Base-by-base conservation (phyloP, 2,329 filamentous ascomycete species). In the Aspergillus luchuensis region DNA sequence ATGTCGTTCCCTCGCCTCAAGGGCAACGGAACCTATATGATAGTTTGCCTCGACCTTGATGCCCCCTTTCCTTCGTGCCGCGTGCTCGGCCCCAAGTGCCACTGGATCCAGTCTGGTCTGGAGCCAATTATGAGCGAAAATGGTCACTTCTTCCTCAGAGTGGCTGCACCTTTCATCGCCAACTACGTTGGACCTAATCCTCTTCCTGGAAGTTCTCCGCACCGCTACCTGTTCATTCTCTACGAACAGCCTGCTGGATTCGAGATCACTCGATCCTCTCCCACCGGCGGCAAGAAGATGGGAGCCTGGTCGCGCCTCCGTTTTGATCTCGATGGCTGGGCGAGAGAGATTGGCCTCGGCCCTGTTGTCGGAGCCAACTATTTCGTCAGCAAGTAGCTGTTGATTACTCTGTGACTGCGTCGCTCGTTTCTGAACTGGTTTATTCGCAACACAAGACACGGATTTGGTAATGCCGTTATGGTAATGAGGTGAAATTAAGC, bases 211-310 rank as follows among this genome's bases (percentile, higher is more conserved):
- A 30, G 28, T 30, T 80, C 79, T 58, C 79, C 82, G 8, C 82
- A 84, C 69, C 79, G 82, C 0, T 84, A 84, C 64, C 58, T 76
- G 4, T 84, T 83, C 65, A 74, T 82, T 60, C 66, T 84, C 21
- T 84, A 79, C 60, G 78, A 82, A 63, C 79, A 84, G 68, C 81
- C 81, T 0, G 68, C 59, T 25, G 72, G 65, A 1, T 78, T 82
- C 48, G 71, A 77, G 17, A 66, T 56, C 5, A 67, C 66, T 25
- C 71, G 76, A 63, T 72, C 72, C 21, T 74, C 78, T 48, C 61
- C 72, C 7, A 67, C 69, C 21, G 78, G 33, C 11, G 33, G 75
- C 0, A 71, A 77, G 58, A 67, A 71, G 0, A n/a, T 82, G 52
- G 65, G 76, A 0, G 72, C 70, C 23, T 65, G 61, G 71, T 41